Base-by-base conservation (phyloP, 495 filamentous ascomycete genomes). In the Aspergillus ostianus region DNA sequence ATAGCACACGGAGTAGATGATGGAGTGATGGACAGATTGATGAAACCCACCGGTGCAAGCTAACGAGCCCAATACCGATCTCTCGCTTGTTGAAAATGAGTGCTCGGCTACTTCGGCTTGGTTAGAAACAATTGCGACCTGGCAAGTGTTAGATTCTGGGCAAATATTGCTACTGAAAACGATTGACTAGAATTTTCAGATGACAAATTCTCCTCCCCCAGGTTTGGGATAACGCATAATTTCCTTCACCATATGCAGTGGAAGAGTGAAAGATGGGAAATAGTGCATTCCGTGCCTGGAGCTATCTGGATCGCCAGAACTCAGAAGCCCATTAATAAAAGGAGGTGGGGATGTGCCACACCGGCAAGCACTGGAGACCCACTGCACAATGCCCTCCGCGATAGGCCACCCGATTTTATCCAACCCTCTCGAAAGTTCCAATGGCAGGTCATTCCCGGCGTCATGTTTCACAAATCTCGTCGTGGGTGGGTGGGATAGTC, bases 41-140 rank as follows among this genome's bases (percentile, higher is more conserved):
- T 53, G 51, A 44, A 53, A 44, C 51, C 32, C 32, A 21, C 51
- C 30, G 30, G 29, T 53, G 29, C 17, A 21, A 26, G 26, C 20
- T 53, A 41, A 44, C 19, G 17, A n/a, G 23, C n/a, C 29, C 51
- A 7, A 18, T 30, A 18, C 4, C 36, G 23, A 32, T 32, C 30
- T 32, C 30, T 26, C 23, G 23, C 23, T 41, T 41, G 13, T 41
- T 41, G 13, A 12, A 41, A 15, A 41, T 17, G 36, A 15, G 12
- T 17, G 36, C 36, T 41, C 36, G 13, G 36, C 36, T 4, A 41
- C 36, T 32, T n/a, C n/a, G n/a, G n/a, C n/a, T n/a, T n/a, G n/a
- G n/a, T n/a, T n/a, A n/a, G n/a, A n/a, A n/a, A n/a, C n/a, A n/a
- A n/a, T n/a, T n/a, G n/a, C n/a, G 51, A 29, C 20, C n/a, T 13